These are phyloP conservation scores for Phialophora chinensis DNA, from an alignment of 2,329 filamentous ascomycete species.

Conservation along the genomic window DNA sequence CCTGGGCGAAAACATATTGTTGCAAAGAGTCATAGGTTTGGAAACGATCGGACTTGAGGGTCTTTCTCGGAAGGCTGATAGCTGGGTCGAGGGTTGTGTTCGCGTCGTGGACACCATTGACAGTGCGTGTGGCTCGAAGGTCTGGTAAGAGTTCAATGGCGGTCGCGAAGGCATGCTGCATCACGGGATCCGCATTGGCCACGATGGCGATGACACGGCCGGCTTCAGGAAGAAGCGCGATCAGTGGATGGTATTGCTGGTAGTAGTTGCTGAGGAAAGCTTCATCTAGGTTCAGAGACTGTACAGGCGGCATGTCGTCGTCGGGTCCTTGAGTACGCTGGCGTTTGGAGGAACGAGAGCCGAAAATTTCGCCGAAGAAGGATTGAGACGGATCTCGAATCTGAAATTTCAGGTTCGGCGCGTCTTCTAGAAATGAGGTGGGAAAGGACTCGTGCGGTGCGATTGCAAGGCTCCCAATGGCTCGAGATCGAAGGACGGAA, in stretches of 20 bases:
- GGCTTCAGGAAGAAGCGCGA: slow-evolving; percentile 35
- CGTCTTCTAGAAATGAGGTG: slow-evolving; percentile 17
- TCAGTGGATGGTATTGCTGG: slow-evolving; percentile 33
- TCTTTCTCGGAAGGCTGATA: slow-evolving; percentile 5
- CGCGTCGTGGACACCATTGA: slow-evolving; percentile 27
- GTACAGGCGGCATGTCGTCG: slow-evolving; percentile 6
- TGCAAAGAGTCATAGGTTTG: slow-evolving; percentile 22
- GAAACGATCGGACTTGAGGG: slow-evolving; percentile 13
- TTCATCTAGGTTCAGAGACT: slow-evolving; percentile 16
- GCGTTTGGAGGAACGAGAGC: slow-evolving; percentile 29
- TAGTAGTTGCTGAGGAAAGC: slow-evolving; percentile 33
- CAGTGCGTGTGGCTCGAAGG: background rate
- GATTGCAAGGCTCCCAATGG: slow-evolving; percentile 36
- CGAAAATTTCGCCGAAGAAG: slow-evolving; percentile 22
- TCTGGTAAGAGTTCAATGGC: slow-evolving; percentile 26
- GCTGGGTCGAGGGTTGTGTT: slow-evolving; percentile 10
- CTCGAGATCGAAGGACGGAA: slow-evolving; percentile 22
- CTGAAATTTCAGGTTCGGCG: slow-evolving; percentile 15
- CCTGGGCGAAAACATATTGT: slow-evolving; percentile 17
- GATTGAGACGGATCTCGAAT: slow-evolving; percentile 15
- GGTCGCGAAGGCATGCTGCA: slow-evolving; percentile 26
- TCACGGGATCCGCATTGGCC: background rate
- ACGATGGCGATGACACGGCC: slow-evolving; percentile 24
- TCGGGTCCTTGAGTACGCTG: slow-evolving; percentile 23
- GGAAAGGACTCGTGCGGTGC: slow-evolving; percentile 37